A percentile compares a stretch with the other conserved stretches of the same genome.
Evolutionary conservation across 345 rosid genomes (phyloP).

Genomic region (Psidium friedrichsthalianum): DNA sequence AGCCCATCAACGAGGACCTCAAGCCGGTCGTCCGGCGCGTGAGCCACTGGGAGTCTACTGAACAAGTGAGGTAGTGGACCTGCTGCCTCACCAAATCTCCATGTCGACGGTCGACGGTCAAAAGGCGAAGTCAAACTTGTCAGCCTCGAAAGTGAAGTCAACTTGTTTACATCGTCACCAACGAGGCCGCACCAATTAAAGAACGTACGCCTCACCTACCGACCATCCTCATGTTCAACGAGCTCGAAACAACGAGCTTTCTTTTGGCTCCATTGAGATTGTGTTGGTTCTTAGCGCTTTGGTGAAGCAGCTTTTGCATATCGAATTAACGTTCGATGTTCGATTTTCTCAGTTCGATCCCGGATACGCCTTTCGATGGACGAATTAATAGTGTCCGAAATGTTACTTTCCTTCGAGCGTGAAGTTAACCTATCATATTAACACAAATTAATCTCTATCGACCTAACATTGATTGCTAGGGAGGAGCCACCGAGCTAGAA

Average conservation of each 20-base stretch:
- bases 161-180: neutral
- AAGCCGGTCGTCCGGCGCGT: neutral
- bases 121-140: neutral
- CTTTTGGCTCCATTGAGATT: no score
- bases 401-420: neutral
- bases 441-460: neutral
- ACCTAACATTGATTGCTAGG: neutral
- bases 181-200: neutral
- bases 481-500: neutral
- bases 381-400: neutral
- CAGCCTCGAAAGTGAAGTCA: neutral
- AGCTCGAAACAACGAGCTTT: no score
- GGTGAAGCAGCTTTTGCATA: no score
- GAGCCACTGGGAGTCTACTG: neutral
- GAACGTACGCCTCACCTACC: neutral
- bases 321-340: no score
- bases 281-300: no score
- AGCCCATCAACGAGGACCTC: no score
- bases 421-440: neutral
- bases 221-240: neutral
- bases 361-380: neutral
- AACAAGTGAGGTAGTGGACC: neutral
- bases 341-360: neutral
- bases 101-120: neutral
- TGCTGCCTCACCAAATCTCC: neutral